Evolutionary conservation across 768 basidiomycete species (phyloP).

Genomic region (Strobilomyces dryophilus): DNA sequence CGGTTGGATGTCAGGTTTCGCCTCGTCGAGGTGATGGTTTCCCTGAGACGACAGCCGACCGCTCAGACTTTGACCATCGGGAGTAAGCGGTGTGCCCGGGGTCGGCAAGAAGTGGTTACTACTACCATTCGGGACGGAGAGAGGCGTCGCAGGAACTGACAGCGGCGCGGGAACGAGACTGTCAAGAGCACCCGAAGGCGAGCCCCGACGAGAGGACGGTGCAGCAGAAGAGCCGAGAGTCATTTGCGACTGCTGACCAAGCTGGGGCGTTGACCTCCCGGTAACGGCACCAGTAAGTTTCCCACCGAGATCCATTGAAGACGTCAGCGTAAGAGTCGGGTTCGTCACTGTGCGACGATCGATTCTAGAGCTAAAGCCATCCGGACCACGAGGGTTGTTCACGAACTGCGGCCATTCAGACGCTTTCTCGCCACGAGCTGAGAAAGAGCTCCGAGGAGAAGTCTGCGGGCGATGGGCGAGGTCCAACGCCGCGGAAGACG

Average conservation of each 20-base stretch:
- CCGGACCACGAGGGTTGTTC: conserved; percentile 56
- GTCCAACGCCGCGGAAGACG: conserved; percentile 89
- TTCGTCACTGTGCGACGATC: conserved; percentile 75
- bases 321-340: conserved; percentile 62
- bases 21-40: conserved; percentile 45
- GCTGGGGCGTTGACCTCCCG: conserved; percentile 59
- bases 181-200: conserved; percentile 65
- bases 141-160: conserved; percentile 81
- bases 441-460: conserved; percentile 60
- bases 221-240: conserved; percentile 26
- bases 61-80: conserved; percentile 54
- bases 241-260: conserved; percentile 59
- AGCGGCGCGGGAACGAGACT: conserved; percentile 58
- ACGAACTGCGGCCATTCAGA: conserved; percentile 96
- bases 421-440: conserved; percentile 61
- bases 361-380: conserved; percentile 47
- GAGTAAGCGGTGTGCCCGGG: conserved; percentile 58
- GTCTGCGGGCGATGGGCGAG: conserved; percentile 86
- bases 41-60: conserved; percentile 56
- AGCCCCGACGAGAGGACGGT: conserved; percentile 67
- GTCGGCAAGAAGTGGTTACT: conserved; percentile 55
- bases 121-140: conserved; percentile 47
- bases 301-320: conserved; percentile 47
- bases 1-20: conserved; percentile 58
- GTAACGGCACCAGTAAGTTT: conserved; percentile 48